Conservation (phyloP, 2,329 filamentous ascomycete genomes). For the Davidsoniella virescens region DNA sequence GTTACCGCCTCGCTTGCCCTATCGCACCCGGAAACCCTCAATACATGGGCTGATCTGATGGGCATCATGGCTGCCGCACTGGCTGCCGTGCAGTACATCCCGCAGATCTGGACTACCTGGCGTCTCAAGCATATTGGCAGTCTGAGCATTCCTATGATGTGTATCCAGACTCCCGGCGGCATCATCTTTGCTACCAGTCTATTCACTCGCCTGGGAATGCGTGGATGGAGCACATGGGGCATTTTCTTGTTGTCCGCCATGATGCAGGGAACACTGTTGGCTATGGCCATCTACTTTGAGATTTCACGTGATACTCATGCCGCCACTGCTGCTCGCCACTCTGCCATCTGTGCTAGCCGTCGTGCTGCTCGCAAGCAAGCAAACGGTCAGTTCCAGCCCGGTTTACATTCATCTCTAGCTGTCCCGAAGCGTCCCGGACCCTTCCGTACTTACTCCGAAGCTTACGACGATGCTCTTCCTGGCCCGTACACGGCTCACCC, state of each 20-base stretch:
- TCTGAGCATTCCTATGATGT: slow-evolving; percentile 94
- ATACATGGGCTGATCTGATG: slow-evolving; percentile 69
- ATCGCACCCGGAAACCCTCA: slow-evolving; percentile 45
- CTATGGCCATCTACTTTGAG: slow-evolving; percentile 68
- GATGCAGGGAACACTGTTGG: slow-evolving; percentile 67
- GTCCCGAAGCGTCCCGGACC: slow-evolving; percentile 23
- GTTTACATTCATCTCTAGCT: not conserved
- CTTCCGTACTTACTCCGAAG: slow-evolving; percentile 31
- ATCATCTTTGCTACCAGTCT: slow-evolving; percentile 80
- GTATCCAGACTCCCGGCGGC: slow-evolving; percentile 87
- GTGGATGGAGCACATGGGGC: slow-evolving; percentile 91
- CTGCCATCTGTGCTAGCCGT: slow-evolving; percentile 19
- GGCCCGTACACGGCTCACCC: slow-evolving; percentile 36
- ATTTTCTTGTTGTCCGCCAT: slow-evolving; percentile 74
- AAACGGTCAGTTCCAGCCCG: slow-evolving; percentile 18
- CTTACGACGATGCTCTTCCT: slow-evolving; percentile 34
- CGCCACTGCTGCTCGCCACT: slow-evolving; percentile 17
- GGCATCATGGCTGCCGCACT: slow-evolving; percentile 65
- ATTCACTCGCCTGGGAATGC: slow-evolving; percentile 58
- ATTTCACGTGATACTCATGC: slow-evolving; percentile 18
- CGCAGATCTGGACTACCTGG: slow-evolving; percentile 89
- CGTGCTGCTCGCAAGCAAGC: slow-evolving; percentile 16
- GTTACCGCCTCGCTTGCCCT: slow-evolving; percentile 52
- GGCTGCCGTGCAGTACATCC: slow-evolving; percentile 79
- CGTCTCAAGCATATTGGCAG: slow-evolving; percentile 72